Percentiles rank a stretch among this genome's conserved stretches.
Evolutionary conservation across 345 rosid species (phyloP).

Genomic region (Camelina hispida): DNA sequence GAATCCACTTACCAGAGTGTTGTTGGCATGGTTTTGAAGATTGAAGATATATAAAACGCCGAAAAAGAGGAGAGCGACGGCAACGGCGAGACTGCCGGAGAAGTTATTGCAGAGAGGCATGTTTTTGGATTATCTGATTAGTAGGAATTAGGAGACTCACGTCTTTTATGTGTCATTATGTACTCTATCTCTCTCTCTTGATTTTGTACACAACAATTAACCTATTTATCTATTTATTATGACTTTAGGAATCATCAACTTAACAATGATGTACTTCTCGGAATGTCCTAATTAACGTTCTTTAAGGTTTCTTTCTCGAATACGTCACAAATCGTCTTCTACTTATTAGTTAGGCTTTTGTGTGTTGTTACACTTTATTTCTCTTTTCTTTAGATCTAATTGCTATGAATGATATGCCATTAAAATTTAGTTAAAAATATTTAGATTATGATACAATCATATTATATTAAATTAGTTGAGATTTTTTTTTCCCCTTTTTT

Average conservation of each 20-base stretch:
- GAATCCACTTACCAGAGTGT: slow-evolving; percentile 41
- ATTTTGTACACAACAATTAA: background rate
- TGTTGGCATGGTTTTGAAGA: slow-evolving; percentile 4
- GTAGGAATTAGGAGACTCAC: slow-evolving; percentile 27
- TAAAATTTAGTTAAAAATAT: too few species aligned
- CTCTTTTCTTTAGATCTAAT: too few species aligned
- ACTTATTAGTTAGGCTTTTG: background rate
- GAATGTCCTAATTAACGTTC: background rate
- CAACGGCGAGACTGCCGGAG: slow-evolving; percentile 27
- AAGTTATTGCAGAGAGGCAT: slow-evolving; percentile 43
- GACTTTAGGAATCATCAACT: too few species aligned
- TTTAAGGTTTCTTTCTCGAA: background rate
- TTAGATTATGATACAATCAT: background rate
- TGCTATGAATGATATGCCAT: background rate
- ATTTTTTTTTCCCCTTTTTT: too few species aligned
- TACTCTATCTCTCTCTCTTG: background rate
- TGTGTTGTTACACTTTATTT: background rate
- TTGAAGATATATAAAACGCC: slow-evolving; percentile 44
- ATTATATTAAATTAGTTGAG: background rate
- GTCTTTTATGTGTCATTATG: background rate
- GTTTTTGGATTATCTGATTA: slow-evolving; percentile 23
- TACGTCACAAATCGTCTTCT: background rate
- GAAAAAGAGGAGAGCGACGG: slow-evolving; percentile 45
- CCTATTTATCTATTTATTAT: background rate
- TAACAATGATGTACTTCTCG: background rate